Evolutionary conservation across 257 asterid species (phyloP).

Genomic region (Gardenia jasminoides): DNA sequence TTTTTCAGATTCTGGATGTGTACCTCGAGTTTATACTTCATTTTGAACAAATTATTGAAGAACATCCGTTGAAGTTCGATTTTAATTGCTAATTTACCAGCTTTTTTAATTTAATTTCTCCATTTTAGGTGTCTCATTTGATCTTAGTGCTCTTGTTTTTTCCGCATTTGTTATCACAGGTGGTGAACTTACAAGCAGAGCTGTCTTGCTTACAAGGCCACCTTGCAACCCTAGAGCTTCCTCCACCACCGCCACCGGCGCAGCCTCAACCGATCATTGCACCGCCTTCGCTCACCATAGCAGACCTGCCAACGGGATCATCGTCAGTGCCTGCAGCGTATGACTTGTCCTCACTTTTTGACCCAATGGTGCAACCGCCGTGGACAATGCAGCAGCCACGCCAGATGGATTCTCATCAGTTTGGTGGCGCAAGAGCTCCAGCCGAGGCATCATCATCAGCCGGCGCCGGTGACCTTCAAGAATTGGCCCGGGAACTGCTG

Average conservation of each 20-base stretch:
- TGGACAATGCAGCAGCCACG: conserved; percentile 54
- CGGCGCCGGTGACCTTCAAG: conserved; percentile 67
- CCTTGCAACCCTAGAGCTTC: conserved; percentile 74
- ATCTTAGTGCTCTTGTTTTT: background rate
- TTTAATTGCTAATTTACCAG: background rate
- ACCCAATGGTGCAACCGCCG: conserved; percentile 49
- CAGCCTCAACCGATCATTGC: conserved; percentile 32
- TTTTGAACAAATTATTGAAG: background rate
- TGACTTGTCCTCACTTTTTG: conserved; percentile 66
- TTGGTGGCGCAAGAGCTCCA: conserved; percentile 15
- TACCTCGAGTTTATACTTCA: background rate
- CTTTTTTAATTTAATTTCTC: background rate
- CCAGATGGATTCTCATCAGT: conserved; percentile 42
- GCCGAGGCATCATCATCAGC: conserved; percentile 17
- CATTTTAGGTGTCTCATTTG: background rate
- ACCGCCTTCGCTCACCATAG: conserved; percentile 44
- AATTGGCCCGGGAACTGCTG: conserved; percentile 73
- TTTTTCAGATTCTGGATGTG: background rate
- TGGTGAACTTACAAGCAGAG: conserved; percentile 77
- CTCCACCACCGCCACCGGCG: conserved; percentile 52
- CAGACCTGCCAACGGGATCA: conserved; percentile 49
- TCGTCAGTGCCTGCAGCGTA: conserved; percentile 44
- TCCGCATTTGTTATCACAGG: conserved; percentile 35
- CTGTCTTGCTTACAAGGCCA: conserved; percentile 74
- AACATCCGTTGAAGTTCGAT: background rate